Conservation (phyloP, 768 basidiomycete genomes). For the Mrakia frigida region DNA sequence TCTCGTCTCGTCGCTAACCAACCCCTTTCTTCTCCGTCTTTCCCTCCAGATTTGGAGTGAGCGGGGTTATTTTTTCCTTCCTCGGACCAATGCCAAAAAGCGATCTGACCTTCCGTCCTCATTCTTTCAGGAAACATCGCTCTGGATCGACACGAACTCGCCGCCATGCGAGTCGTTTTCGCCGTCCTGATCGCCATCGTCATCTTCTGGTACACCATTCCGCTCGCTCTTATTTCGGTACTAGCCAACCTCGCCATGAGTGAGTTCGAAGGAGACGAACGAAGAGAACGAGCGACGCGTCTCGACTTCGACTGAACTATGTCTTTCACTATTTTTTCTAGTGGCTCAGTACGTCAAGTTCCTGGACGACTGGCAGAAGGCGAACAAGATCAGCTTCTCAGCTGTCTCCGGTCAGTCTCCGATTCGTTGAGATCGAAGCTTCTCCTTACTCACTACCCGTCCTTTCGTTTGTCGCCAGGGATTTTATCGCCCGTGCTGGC, state of each 20-base stretch:
- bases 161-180: background rate
- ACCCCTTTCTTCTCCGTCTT: no score
- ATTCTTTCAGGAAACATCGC: background rate
- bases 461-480: background rate
- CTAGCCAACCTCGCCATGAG: constrained; percentile 8
- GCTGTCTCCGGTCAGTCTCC: background rate
- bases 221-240: constrained; percentile 15
- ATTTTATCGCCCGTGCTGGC: background rate
- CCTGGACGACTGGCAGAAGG: constrained; percentile 1
- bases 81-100: no score
- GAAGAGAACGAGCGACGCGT: background rate
- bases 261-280: background rate
- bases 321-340: background rate
- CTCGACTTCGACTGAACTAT: background rate
- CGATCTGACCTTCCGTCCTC: no score
- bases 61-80: no score
- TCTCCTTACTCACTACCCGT: background rate
- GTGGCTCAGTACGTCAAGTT: constrained; percentile 15
- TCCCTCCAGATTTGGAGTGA: background rate
- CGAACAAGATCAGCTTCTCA: constrained; percentile 4
- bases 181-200: background rate
- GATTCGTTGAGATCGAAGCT: background rate
- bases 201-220: constrained; percentile 25
- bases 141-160: background rate
- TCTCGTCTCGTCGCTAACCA: no score